Evolutionary conservation across 352 stramenopile genomes (phyloP).

Genomic region (Globisporangium megalacanthum): DNA sequence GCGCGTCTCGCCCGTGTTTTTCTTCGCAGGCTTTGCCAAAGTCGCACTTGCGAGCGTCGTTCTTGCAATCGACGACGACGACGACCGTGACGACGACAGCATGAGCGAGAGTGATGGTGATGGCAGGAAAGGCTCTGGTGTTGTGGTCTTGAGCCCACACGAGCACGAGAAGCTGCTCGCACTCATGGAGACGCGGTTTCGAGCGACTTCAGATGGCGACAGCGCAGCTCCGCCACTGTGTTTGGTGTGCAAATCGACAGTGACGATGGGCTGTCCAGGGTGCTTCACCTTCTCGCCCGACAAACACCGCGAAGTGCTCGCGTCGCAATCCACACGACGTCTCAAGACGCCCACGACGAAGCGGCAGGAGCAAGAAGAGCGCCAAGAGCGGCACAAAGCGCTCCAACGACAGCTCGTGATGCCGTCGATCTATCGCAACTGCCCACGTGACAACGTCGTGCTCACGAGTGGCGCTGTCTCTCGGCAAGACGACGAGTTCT

Average conservation of each 20-base stretch:
- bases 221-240: slow-evolving; percentile 9
- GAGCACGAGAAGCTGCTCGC: slow-evolving; percentile 31
- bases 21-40: slow-evolving; percentile 51
- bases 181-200: slow-evolving; percentile 25
- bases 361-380: slow-evolving; percentile 38
- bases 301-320: slow-evolving; percentile 26
- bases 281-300: slow-evolving; percentile 56
- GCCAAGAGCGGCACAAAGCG: slow-evolving; percentile 29
- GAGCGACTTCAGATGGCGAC: background rate
- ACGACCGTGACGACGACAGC: slow-evolving; percentile 13
- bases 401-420: slow-evolving; percentile 53
- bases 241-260: slow-evolving; percentile 28
- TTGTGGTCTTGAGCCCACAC: slow-evolving; percentile 13
- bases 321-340: slow-evolving; percentile 32
- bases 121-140: slow-evolving; percentile 4
- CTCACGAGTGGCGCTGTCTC: background rate
- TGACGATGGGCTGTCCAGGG: slow-evolving; percentile 46
- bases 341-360: slow-evolving; percentile 52
- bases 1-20: slow-evolving; percentile 63
- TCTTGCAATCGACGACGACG: slow-evolving; percentile 29
- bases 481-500: slow-evolving; percentile 25
- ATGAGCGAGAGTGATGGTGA: slow-evolving; percentile 14
- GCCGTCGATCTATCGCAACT: slow-evolving; percentile 15
- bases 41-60: slow-evolving; percentile 43
- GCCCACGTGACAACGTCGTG: background rate